Evolutionary conservation across 1,284 basidiomycete species (phyloP).

Genomic region (Ceratobasidium sp.): DNA sequence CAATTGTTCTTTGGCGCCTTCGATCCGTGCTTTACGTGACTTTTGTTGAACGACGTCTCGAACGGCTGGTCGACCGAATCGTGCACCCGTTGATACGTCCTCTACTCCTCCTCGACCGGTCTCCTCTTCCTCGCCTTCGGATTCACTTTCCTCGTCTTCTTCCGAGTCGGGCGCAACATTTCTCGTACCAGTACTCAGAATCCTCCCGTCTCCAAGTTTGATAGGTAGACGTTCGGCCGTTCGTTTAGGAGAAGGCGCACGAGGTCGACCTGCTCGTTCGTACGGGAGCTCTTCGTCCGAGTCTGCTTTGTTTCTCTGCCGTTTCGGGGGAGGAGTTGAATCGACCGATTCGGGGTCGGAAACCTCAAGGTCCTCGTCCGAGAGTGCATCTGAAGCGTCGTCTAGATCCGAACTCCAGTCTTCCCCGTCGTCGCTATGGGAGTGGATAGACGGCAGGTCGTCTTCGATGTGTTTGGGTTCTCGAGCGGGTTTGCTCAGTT

Average conservation of each 20-base stretch:
- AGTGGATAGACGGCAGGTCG: slow-evolving; percentile 70
- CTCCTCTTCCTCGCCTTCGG: slow-evolving; percentile 49
- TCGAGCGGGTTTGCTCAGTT: slow-evolving; percentile 65
- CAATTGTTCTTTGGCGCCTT: slow-evolving; percentile 87
- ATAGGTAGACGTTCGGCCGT: slow-evolving; percentile 80
- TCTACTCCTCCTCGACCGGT: slow-evolving; percentile 53
- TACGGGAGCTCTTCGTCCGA: slow-evolving; percentile 78
- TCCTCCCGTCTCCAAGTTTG: slow-evolving; percentile 79
- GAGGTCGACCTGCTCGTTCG: slow-evolving; percentile 63
- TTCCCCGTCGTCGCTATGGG: slow-evolving; percentile 64
- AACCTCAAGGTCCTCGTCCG: slow-evolving; percentile 47
- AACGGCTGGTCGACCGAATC: slow-evolving; percentile 82
- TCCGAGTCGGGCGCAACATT: slow-evolving; percentile 54
- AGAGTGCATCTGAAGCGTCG: slow-evolving; percentile 30
- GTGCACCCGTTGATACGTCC: slow-evolving; percentile 76
- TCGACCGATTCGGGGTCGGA: slow-evolving; percentile 45
- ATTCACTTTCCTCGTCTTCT: no score
- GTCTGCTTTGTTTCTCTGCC: slow-evolving; percentile 48
- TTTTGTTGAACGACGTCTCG: slow-evolving; percentile 73
- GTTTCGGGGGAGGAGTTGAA: slow-evolving; percentile 43
- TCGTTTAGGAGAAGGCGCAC: slow-evolving; percentile 55
- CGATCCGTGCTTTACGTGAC: slow-evolving; percentile 74
- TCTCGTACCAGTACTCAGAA: slow-evolving; percentile 62
- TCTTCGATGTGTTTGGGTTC: slow-evolving; percentile 54
- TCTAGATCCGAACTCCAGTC: slow-evolving; percentile 60